Conservation (phyloP, 495 filamentous ascomycete genomes). For the Wilcoxina mikolae region DNA sequence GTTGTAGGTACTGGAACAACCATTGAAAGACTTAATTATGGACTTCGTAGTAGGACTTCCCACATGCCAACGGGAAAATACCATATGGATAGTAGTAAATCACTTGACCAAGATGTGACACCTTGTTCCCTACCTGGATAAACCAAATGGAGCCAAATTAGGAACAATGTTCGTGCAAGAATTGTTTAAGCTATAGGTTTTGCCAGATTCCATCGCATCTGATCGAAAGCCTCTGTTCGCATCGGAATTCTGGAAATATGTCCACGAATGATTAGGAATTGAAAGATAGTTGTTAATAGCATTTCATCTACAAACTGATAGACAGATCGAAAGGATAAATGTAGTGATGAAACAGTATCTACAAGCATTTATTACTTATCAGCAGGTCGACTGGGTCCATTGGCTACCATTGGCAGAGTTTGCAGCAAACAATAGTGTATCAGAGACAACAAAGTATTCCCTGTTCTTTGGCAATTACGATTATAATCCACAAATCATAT, state of each 20-base stretch:
- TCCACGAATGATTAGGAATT: not conserved
- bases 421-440: constrained; percentile 7
- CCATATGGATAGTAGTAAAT: constrained; percentile 22
- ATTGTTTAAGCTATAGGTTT: constrained; percentile 5
- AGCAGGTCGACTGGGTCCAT: constrained; percentile 26
- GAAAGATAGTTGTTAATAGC: not conserved
- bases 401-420: constrained; percentile 17
- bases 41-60: constrained; percentile 25
- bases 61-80: constrained; percentile 7
- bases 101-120: constrained; percentile 19
- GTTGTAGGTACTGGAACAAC: constrained; percentile 9
- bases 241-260: constrained; percentile 5
- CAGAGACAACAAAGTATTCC: not conserved
- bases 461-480: constrained; percentile 12
- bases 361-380: constrained; percentile 15
- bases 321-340: constrained; percentile 25
- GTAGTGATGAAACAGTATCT: constrained; percentile 22
- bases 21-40: constrained; percentile 23
- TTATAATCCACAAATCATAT: no score
- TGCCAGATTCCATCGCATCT: constrained; percentile 8
- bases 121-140: constrained; percentile 12
- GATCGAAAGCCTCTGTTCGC: constrained; percentile 5
- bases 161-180: not conserved
- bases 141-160: constrained; percentile 1
- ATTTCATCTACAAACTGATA: constrained; percentile 22